Evolutionary conservation across 1,284 basidiomycete genomes (phyloP).

Genomic region (Neolentinus lepideus): DNA sequence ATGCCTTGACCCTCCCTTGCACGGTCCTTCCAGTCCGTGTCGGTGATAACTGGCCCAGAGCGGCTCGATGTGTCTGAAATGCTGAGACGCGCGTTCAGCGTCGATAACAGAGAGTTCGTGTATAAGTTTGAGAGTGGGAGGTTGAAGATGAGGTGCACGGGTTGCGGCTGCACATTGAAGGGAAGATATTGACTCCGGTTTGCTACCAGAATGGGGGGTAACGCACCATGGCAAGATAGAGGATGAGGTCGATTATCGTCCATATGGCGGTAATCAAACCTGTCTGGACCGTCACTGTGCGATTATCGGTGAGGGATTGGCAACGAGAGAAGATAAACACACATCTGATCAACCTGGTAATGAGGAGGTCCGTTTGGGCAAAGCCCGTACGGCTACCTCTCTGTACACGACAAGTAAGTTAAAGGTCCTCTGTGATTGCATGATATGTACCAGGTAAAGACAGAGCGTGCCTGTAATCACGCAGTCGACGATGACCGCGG

Average conservation of each 20-base stretch:
- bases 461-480: background rate
- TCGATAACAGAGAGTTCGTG: conserved; percentile 35
- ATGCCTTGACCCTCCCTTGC: background rate
- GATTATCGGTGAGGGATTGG: background rate
- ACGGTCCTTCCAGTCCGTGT: background rate
- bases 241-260: conserved; percentile 24
- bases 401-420: background rate
- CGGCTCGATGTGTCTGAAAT: background rate
- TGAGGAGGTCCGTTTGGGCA: background rate
- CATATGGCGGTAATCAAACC: conserved; percentile 26
- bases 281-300: conserved; percentile 30
- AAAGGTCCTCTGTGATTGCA: background rate
- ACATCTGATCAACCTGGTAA: background rate
- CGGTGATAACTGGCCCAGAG: background rate
- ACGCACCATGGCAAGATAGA: conserved; percentile 26
- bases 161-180: background rate
- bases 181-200: background rate
- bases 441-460: background rate
- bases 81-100: conserved; percentile 28
- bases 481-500: background rate
- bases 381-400: background rate
- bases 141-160: conserved; percentile 30
- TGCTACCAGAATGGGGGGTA: background rate
- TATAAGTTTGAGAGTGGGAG: conserved; percentile 35
- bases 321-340: background rate